Evolutionary conservation across 495 filamentous ascomycete species (phyloP), one percentile per base, ranked within the genome.

Genomic region (Annulohypoxylon maeteangense): DNA sequence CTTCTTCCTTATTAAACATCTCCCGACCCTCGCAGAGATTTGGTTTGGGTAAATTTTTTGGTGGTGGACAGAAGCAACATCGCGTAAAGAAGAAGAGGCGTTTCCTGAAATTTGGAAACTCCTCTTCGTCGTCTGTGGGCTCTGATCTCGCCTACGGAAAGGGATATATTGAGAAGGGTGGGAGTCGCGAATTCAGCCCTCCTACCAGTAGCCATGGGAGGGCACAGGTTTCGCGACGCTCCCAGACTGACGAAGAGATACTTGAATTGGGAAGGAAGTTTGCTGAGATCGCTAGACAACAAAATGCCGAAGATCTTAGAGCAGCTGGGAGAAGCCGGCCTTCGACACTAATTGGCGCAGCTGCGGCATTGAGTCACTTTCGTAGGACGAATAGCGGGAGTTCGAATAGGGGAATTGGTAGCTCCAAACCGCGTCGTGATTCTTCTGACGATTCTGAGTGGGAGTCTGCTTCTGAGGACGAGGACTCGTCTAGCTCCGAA

Each of bases 111-210:
- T 75, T 68, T 31, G 82, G 80, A 36, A 87, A 86, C 71, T 80
- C 77, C 20, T 85, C 82, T 16, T 81, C 80, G 4, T 84, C 81
- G 5, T 83, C 82, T 3, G 77, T 87, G 40, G 81, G 85, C 54
- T 82, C 80, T 44, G 85, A 87, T 56, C 70, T 88, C 45, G 86
- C 85, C 22, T 88, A 88, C 65, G 86, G 86, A 34, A 81, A 76
- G 16, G 86, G 85, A 7, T 88, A 85, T 67, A 77, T 87, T 45
- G 82, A 83, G 31, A 74, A 78, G 42, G 75, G 67, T 64, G 64
- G 67, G 56, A 76, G 74, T 62, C 75, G 77, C 29, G 75, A 76
- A 20, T 64, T 68, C 12, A 74, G 71, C 31, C 67, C 71, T n/a
- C 67, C 71, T n/a, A 64, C 45, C 29, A 65, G 62, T 29, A 59